Evolutionary conservation across 2,329 filamentous ascomycete species (phyloP).

Genomic region (Albophoma yamanashiensis): DNA sequence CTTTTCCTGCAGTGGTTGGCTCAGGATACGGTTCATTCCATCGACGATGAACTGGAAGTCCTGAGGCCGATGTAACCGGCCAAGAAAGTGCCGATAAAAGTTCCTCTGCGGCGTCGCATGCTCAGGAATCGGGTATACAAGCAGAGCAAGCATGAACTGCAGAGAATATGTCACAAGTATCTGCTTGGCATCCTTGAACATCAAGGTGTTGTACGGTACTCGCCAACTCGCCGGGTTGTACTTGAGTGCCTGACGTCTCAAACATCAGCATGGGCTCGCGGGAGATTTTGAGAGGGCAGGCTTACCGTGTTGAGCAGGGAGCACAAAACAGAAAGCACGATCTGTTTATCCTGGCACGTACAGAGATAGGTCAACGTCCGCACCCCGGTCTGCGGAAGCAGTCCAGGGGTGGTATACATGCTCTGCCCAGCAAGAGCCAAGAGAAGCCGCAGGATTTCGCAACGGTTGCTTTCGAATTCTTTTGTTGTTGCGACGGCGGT

Average conservation of each 20-base stretch:
- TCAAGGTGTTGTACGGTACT: constrained; percentile 85
- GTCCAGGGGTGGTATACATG: constrained; percentile 78
- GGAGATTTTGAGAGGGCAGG: background rate
- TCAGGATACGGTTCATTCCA: constrained; percentile 84
- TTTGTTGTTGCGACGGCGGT: constrained; percentile 78
- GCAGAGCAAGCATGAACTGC: constrained; percentile 75
- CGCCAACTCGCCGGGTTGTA: constrained; percentile 93
- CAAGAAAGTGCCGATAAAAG: constrained; percentile 85
- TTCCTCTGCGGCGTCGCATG: constrained; percentile 65
- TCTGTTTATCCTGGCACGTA: constrained; percentile 79
- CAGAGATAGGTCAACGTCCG: constrained; percentile 82
- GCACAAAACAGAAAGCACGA: constrained; percentile 81
- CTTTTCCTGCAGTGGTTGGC: constrained; percentile 84
- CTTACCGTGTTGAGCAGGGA: constrained; percentile 86
- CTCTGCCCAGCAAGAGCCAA: constrained; percentile 81
- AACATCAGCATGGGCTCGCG: constrained; percentile 1
- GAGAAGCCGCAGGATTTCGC: constrained; percentile 77
- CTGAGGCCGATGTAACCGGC: constrained; percentile 80
- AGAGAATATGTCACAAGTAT: constrained; percentile 85
- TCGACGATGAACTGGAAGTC: constrained; percentile 97
- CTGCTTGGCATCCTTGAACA: constrained; percentile 85
- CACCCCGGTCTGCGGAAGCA: constrained; percentile 73
- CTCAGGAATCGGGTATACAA: constrained; percentile 84
- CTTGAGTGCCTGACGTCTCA: constrained; percentile 61
- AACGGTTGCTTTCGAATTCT: constrained; percentile 86